Evolutionary conservation across 345 rosid species (phyloP).

Genomic region (Boechera stricta): DNA sequence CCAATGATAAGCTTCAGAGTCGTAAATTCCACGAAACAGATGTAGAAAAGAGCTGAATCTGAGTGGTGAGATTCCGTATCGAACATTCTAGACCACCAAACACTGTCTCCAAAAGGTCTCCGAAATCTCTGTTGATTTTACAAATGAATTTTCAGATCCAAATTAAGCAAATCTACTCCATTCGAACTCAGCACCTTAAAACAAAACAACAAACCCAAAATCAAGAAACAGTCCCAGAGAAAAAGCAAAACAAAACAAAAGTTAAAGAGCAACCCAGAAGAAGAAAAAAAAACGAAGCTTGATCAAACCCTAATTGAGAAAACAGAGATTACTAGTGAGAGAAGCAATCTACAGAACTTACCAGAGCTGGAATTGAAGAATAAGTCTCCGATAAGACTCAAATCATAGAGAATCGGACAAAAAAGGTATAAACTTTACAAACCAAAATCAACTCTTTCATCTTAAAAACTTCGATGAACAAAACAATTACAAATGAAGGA

Average conservation of each 20-base stretch:
- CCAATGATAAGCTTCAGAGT: conserved; percentile 38
- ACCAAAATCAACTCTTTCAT: conserved; percentile 30
- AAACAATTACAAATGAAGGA: background rate
- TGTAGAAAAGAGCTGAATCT: conserved; percentile 30
- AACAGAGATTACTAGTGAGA: conserved; percentile 17
- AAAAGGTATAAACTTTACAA: background rate
- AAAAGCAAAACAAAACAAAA: background rate
- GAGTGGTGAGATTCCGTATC: conserved; percentile 38
- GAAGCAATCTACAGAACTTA: conserved; percentile 32
- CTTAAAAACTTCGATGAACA: background rate
- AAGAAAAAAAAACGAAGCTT: conserved; percentile 38
- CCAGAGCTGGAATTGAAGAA: conserved; percentile 44
- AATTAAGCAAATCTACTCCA: conserved; percentile 35
- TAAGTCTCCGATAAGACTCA: conserved; percentile 23
- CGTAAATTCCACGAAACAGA: conserved; percentile 22
- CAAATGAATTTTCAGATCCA: conserved; percentile 39
- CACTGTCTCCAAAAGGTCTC: conserved; percentile 9
- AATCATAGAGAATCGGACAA: conserved; percentile 8
- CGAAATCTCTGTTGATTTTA: conserved; percentile 17
- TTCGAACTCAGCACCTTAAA: conserved; percentile 28
- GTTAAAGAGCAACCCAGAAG: background rate
- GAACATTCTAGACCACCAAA: conserved; percentile 37
- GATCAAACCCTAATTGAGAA: conserved; percentile 51
- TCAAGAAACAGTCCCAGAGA: conserved; percentile 6
- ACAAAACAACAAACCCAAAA: conserved; percentile 21